Percentiles rank a stretch among this genome's conserved stretches.
Evolutionary conservation across 768 basidiomycete species (phyloP).

Genomic region (Sporobolomyces pararoseus): DNA sequence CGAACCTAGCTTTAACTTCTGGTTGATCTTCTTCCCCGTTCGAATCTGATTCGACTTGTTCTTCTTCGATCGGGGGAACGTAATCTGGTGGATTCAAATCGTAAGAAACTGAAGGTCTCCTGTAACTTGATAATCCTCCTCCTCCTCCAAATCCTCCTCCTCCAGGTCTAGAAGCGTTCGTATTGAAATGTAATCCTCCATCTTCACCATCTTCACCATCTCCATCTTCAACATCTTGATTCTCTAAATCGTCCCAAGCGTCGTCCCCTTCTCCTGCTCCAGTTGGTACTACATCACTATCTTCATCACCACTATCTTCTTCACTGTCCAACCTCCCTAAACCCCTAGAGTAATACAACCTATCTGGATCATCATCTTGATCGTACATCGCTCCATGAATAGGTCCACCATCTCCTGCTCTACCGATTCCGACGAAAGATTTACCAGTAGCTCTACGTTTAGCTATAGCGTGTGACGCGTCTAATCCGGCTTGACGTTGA

Average conservation of each 20-base stretch:
- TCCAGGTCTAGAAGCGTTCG: too few species aligned
- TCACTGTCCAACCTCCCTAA: constrained; percentile 58
- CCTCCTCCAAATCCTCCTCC: constrained; percentile 29
- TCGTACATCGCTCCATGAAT: constrained; percentile 37
- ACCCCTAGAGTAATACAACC: constrained; percentile 72
- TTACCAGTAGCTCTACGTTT: constrained; percentile 20
- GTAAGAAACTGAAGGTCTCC: constrained; percentile 32
- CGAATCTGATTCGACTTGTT: not conserved
- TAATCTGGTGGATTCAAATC: constrained; percentile 30
- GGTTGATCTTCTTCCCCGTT: constrained; percentile 25
- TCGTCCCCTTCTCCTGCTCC: constrained; percentile 28
- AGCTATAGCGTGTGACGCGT: constrained; percentile 29
- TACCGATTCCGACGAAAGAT: constrained; percentile 32
- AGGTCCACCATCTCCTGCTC: constrained; percentile 36
- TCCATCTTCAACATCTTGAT: constrained; percentile 20
- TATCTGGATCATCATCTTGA: constrained; percentile 64
- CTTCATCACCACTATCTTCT: constrained; percentile 36
- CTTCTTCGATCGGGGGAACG: constrained; percentile 7
- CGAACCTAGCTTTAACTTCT: constrained; percentile 61
- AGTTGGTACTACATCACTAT: constrained; percentile 27
- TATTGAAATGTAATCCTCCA: not conserved
- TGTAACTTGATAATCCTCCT: constrained; percentile 20
- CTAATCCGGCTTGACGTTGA: constrained; percentile 17
- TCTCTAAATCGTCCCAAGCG: constrained; percentile 25
- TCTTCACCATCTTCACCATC: constrained; percentile 14